These are phyloP conservation scores for Betula pendula DNA, from an alignment of 306 rosid genomes.

Conservation along the genomic window DNA sequence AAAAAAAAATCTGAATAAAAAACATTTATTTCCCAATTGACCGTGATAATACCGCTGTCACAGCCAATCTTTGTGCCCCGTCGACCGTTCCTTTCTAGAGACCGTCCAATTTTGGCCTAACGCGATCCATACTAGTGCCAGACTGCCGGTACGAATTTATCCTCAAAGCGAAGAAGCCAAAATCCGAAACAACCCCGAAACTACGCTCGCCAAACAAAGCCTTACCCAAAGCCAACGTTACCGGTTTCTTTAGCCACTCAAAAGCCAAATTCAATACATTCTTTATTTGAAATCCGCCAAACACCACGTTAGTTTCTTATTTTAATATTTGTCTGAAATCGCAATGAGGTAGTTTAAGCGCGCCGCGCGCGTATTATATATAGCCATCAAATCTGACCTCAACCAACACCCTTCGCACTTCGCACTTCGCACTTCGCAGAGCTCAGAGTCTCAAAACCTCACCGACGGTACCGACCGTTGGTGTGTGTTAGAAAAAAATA, in stretches of 20 bases:
- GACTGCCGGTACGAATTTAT: slow-evolving; percentile 22
- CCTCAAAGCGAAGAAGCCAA: slow-evolving; percentile 25
- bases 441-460: slow-evolving; percentile 34
- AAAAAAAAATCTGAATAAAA: too few relatives aligned
- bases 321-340: not conserved
- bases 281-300: not conserved
- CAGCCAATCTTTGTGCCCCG: too few relatives aligned
- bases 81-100: not conserved
- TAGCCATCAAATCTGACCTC: not conserved
- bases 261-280: not conserved
- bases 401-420: slow-evolving; percentile 36
- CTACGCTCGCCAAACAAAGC: slow-evolving; percentile 32
- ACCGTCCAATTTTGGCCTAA: not conserved
- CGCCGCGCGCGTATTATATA: slow-evolving; percentile 28
- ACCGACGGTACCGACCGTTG: slow-evolving; percentile 27
- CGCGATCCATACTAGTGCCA: not conserved
- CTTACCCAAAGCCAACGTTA: slow-evolving; percentile 15
- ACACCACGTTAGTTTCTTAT: slow-evolving; percentile 12
- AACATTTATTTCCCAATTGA: too few relatives aligned
- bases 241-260: slow-evolving; percentile 7
- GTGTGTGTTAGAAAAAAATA: slow-evolving; percentile 17
- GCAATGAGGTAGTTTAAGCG: not conserved
- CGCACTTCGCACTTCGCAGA: too few relatives aligned
- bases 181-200: slow-evolving; percentile 42
- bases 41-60: too few relatives aligned